Evolutionary conservation across 23 red algal genomes (phyloP), one percentile per base, ranked within the genome.

Genomic region (Agarophyton chilense): DNA sequence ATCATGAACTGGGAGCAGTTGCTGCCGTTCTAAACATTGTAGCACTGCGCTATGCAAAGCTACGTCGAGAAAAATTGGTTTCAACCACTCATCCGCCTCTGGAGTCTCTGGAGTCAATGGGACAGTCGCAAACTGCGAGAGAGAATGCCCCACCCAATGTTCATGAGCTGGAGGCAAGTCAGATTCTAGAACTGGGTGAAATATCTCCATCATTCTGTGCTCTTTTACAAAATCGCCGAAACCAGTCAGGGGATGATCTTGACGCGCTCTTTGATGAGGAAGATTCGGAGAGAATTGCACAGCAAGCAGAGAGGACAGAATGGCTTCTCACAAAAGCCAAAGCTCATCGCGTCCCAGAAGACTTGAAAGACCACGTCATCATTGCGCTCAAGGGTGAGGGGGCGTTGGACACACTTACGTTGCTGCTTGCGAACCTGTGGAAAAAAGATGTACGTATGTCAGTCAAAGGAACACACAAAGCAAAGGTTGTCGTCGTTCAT

Each of bases 401-500:
- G 32, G 41, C 76, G 2, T 56, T 81, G 16, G 33, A 79, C 32
- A 91, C 79, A 43, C 33, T 91, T 25, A 52, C 88, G 18, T 56
- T 91, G 22, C 52, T 91, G 50, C 61, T 82, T 33, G 63, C 33
- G 60, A 71, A 81, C 34, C 61, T 91, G 29, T 91, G 88, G 88
- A 52, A 50, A 22, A 79, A 73, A 72, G 61, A 74, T 39, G 42
- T 72, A 34, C 55, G 88, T 16, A 57, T 44, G 40, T 73, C 74
- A 10, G 12, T 91, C 16, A 13, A 18, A 67, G 60, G 42, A 0
- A 45, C 22, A 32, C 51, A 47, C 8, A 44, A 56, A 56, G 47
- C 68, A 21, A 60, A 18, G 34, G 35, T 89, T 42, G 77, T 91
- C 29, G 76, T 91, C 10, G 65, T 91, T 71, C 77, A 75, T 82